phyloP scores from a whole-genome alignment of 1,139 yeast genomes.

The Wickerhamomyces sp. region DNA sequence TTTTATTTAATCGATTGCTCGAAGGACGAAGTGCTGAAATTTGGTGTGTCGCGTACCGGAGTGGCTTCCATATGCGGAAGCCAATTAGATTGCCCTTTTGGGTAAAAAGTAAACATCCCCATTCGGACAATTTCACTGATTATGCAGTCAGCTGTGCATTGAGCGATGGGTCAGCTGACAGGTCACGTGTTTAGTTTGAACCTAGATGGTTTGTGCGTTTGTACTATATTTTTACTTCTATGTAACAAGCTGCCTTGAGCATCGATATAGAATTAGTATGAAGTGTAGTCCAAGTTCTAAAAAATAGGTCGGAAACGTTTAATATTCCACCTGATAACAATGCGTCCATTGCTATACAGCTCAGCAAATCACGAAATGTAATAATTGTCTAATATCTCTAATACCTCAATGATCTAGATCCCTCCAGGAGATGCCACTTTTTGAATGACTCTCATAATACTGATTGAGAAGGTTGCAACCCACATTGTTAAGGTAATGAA shows the following conservation, averaged over 20 bases:
- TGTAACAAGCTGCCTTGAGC: too few species aligned
- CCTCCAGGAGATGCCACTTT: conserved; percentile 37
- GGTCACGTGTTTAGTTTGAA: not conserved
- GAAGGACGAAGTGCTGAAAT: not conserved
- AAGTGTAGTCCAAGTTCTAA: too few species aligned
- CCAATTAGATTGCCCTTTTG: not conserved
- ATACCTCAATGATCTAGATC: not conserved
- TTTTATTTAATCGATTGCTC: not conserved
- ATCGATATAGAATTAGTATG: too few species aligned
- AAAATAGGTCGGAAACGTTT: too few species aligned
- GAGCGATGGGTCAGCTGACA: not conserved
- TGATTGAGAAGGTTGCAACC: conserved; percentile 81
- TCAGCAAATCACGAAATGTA: too few species aligned
- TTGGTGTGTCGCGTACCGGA: not conserved
- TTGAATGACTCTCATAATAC: conserved; percentile 79
- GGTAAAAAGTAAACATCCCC: not conserved
- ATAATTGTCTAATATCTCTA: too few species aligned
- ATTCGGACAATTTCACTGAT: not conserved
- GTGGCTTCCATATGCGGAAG: not conserved
- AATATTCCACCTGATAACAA: too few species aligned
- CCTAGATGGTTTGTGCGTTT: not conserved
- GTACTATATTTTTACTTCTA: too few species aligned
- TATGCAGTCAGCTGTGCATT: not conserved
- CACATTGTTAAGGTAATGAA: conserved; percentile 73
- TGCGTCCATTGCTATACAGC: too few species aligned